Conservation (phyloP, 2,329 filamentous ascomycete genomes). For the Aspergillus sclerotialis region DNA sequence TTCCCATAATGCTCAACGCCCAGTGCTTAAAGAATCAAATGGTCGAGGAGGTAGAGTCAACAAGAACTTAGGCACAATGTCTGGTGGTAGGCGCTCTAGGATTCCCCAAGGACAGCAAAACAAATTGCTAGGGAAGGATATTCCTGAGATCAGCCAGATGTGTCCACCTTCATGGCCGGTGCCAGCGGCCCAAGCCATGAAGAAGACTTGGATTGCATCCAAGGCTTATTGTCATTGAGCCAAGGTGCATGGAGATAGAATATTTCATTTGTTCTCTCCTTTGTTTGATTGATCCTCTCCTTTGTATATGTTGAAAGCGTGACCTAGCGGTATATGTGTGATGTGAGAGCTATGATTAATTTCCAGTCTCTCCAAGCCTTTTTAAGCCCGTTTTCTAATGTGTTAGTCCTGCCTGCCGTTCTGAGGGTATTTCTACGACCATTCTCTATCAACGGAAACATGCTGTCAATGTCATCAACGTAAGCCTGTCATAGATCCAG, state of each 20-base stretch:
- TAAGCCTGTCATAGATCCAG: no score
- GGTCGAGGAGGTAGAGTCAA: constrained; percentile 17
- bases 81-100: constrained; percentile 21
- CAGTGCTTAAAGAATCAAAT: constrained; percentile 41
- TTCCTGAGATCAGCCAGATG: constrained; percentile 51
- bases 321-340: constrained; percentile 22
- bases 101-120: constrained; percentile 13
- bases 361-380: no score
- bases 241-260: constrained; percentile 77
- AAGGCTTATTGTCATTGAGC: constrained; percentile 79
- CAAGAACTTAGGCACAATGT: constrained; percentile 12
- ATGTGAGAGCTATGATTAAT: no score
- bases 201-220: constrained; percentile 79
- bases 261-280: constrained; percentile 19
- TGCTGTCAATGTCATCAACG: no score
- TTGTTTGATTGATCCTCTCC: constrained; percentile 13
- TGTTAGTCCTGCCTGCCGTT: no score
- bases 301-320: constrained; percentile 17
- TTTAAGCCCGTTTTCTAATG: no score
- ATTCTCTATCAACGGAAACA: no score
- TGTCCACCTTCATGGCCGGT: constrained; percentile 67
- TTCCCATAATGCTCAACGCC: constrained; percentile 25
- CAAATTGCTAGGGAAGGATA: constrained; percentile 25
- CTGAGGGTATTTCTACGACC: no score
- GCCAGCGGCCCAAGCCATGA: constrained; percentile 55